Evolutionary conservation across 148 eudicot genomes (phyloP), one percentile per base, ranked within the genome.

Genomic region (Rhododendron molle): DNA sequence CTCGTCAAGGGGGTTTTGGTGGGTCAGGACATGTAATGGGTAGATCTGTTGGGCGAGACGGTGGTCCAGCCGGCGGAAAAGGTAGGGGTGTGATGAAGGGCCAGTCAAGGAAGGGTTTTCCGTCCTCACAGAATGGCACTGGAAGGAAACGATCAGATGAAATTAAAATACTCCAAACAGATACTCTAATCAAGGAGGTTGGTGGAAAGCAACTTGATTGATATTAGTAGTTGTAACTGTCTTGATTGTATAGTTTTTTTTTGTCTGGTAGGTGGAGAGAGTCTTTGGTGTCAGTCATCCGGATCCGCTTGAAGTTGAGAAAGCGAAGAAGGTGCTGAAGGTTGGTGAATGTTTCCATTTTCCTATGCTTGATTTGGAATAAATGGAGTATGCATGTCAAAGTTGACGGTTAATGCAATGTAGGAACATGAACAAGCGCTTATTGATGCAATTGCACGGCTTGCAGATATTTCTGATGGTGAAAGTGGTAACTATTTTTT

Each of bases 391-490:
- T 43, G 28, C 44, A 67, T 49, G 5, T 49, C 65, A 74, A 84
- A 8, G 34, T 60, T 30, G 52, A 71, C 2, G 14, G 4, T 52
- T 69, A 71, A 23, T 76, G 50, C 36, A 18, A 87, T 65, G 82
- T 87, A 91, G 94, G 93, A 93, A 74, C 93, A 93, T 74, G 90
- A 92, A 86, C 90, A 90, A 81, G 92, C 93, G 11, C 93, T 92
- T 16, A 78, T 74, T 44, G 93, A 91, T 82, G 93, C 94, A 84
- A 85, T 92, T 88, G 91, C 89, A 65, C 89, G 85, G 86, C 85
- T 92, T 38, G 92, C 88, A 43, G 92, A 91, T 85, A 69, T 92
- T 43, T 91, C 93, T 84, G 94, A 92, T 76, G 92, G 89, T 30
- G 94, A 91, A 88, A 92, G 94, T 47, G 93, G 94, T 92, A 87